These are phyloP conservation scores for Streptanthus diversifolius DNA, from an alignment of 345 rosid genomes.

Conservation along the genomic window DNA sequence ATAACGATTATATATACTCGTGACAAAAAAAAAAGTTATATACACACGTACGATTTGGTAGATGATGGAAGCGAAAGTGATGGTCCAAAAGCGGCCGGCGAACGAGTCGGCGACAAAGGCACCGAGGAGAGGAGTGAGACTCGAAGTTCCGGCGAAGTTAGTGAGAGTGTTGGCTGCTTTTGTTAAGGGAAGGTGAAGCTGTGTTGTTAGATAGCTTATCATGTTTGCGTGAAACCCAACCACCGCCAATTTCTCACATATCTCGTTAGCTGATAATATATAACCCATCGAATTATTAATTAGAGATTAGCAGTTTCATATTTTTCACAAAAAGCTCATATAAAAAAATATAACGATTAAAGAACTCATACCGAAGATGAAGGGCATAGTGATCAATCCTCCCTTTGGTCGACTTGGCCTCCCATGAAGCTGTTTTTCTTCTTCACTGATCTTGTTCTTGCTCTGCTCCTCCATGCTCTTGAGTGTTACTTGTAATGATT, in stretches of 20 bases:
- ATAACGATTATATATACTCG: no score
- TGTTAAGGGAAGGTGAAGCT: slow-evolving; percentile 82
- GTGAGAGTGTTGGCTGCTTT: slow-evolving; percentile 92
- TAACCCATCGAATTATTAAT: neutral
- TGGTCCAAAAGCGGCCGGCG: slow-evolving; percentile 90
- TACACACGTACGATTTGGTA: slow-evolving; percentile 51
- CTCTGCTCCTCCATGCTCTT: slow-evolving; percentile 34
- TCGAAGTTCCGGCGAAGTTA: slow-evolving; percentile 78
- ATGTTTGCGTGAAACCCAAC: slow-evolving; percentile 79
- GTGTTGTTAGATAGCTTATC: slow-evolving; percentile 80
- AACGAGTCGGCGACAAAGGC: slow-evolving; percentile 82
- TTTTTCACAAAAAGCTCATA: neutral
- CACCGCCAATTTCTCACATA: slow-evolving; percentile 84
- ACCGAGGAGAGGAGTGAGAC: slow-evolving; percentile 82
- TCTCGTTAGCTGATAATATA: slow-evolving; percentile 59
- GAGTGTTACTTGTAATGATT: neutral
- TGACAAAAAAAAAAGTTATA: neutral
- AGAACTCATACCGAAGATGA: slow-evolving; percentile 51
- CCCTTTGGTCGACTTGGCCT: slow-evolving; percentile 42
- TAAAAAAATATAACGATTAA: neutral
- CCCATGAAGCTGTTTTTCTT: slow-evolving; percentile 34
- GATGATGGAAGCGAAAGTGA: slow-evolving; percentile 60
- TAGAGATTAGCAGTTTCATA: neutral
- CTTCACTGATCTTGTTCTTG: slow-evolving; percentile 31
- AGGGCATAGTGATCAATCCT: slow-evolving; percentile 71